A percentile compares a stretch with the other conserved stretches of the same genome.
phyloP scores from a whole-genome alignment of 2,329 filamentous ascomycete species.

The Ceratocystis alfenasii region DNA sequence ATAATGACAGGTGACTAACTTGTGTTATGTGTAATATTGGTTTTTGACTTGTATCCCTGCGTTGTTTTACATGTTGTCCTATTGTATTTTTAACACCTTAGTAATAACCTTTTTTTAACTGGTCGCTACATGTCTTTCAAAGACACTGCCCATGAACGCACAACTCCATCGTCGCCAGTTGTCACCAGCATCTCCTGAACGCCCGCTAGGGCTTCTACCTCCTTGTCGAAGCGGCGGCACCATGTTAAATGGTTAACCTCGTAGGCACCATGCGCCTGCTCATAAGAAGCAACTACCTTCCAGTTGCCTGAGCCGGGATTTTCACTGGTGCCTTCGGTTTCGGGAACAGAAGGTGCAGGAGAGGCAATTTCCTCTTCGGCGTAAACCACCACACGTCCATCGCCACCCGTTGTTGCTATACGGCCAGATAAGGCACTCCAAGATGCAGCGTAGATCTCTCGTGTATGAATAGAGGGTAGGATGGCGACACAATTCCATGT shows the following conservation, averaged over 20 bases:
- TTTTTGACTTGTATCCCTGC: too few species aligned
- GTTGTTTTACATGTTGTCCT: not conserved
- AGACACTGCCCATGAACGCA: conserved; percentile 66
- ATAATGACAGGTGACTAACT: too few species aligned
- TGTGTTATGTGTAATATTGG: too few species aligned
- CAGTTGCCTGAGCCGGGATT: conserved; percentile 43
- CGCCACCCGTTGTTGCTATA: conserved; percentile 79
- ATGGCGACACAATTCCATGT: conserved; percentile 67
- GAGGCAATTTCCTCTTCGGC: conserved; percentile 40
- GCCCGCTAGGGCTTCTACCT: conserved; percentile 38
- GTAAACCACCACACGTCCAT: conserved; percentile 72
- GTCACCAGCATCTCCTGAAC: conserved; percentile 75
- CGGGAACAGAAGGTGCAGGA: conserved; percentile 13
- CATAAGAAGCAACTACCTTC: conserved; percentile 55
- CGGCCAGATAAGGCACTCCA: conserved; percentile 72
- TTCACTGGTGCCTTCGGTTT: not conserved
- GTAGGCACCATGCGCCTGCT: conserved; percentile 76
- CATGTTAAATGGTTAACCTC: conserved; percentile 89
- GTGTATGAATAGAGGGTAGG: conserved; percentile 63
- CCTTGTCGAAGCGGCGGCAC: conserved; percentile 66
- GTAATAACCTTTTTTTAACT: not conserved
- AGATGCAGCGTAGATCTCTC: conserved; percentile 70
- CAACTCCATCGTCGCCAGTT: conserved; percentile 82
- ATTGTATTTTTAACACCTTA: not conserved
- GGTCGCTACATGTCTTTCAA: not conserved